phyloP scores from a whole-genome alignment of 129 eudicot genomes.

The Lonicera japonica region DNA sequence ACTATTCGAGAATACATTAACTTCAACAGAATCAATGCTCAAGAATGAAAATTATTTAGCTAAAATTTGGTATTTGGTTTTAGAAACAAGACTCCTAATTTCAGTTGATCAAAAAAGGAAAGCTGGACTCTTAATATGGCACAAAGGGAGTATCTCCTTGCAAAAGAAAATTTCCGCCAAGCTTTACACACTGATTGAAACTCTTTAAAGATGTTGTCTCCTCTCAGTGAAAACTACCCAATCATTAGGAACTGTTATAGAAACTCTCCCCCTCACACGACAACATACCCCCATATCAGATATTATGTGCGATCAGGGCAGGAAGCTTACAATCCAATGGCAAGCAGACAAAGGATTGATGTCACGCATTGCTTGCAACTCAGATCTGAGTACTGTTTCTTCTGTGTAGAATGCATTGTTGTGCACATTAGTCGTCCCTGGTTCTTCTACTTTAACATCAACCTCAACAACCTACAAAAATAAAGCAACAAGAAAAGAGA shows the following conservation, averaged over 20 bases:
- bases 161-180: not conserved
- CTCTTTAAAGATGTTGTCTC: not conserved
- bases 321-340: conserved; percentile 87
- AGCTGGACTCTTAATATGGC: no score
- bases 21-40: no score
- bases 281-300: not conserved
- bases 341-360: conserved; percentile 82
- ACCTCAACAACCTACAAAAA: conserved; percentile 77
- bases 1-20: no score
- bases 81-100: no score
- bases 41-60: no score
- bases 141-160: not conserved
- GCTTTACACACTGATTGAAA: not conserved
- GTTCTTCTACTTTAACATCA: conserved; percentile 84
- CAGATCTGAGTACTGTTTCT: conserved; percentile 78
- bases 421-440: conserved; percentile 78
- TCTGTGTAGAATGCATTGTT: conserved; percentile 88
- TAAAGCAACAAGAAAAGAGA: not conserved
- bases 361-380: conserved; percentile 91
- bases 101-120: no score
- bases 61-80: no score
- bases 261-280: no score
- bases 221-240: not conserved
- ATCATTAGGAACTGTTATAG: not conserved
- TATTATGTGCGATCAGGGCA: not conserved